Base-by-base conservation (phyloP, 805 yeast genomes). In the Hyphopichia homilentoma region DNA sequence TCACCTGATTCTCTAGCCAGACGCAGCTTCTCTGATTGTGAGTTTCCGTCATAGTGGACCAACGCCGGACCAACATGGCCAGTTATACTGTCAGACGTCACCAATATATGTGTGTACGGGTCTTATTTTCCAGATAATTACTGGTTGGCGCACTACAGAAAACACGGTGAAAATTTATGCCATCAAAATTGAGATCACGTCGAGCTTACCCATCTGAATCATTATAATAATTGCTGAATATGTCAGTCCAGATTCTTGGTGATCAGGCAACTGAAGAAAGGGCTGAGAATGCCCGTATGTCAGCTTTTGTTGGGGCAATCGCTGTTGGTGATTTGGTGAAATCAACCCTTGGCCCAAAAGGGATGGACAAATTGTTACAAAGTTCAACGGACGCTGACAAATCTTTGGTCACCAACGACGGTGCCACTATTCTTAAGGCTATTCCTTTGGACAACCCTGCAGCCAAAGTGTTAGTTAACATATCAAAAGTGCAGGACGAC, bases 311-410 rank as follows among this genome's bases (percentile, higher is more conserved):
- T 7, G 98, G 98, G 30, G 98, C 98, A 44, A 90, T 93, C 55
- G 99, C 98, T 25, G 98, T 93, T 21, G 99, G 98, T 32, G 98
- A 93, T 60, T 73, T 93, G 40, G 98, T 90, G 28, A 90, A 90
- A 61, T 70, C 88, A 19, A 84, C 98, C 3, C 68, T 93, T 43
- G 99, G 99, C 11, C 99, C 99, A 41, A 90, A 93, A 56, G 99
- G 99, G 42, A 90, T 93, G 97, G 99, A 93, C 61, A 93, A 93
- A 59, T 68, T 93, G 42, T 68, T 93, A 41, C 96, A 87, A 52
- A 81, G 94, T 44, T 84, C 96, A 13, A 73, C 88, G 4, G 77
- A 93, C 26, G 48, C 57, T 32, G 86, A 85, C 29, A 71, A 70
- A 34, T 72, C 93, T 2, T 53, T 89, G 52, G 89, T 93, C 23